These are phyloP conservation scores for Saturnispora quitensis DNA, from an alignment of 805 yeast species.

Conservation along the genomic window DNA sequence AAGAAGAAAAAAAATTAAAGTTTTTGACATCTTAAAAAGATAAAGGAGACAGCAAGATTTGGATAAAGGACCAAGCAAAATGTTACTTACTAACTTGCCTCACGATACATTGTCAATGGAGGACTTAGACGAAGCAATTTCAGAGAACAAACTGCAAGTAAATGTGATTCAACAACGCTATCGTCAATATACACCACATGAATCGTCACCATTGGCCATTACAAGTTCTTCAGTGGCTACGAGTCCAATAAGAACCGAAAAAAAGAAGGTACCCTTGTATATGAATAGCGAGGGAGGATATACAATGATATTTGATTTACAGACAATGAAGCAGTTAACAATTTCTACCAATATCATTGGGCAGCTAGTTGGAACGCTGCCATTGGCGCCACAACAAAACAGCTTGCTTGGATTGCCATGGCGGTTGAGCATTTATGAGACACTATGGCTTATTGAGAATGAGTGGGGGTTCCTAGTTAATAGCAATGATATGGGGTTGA, in stretches of 20 bases:
- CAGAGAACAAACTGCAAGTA: neutral
- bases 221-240: neutral
- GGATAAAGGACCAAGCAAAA: neutral
- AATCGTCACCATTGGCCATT: constrained; percentile 11
- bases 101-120: neutral
- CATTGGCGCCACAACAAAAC: constrained; percentile 90
- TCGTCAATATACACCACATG: constrained; percentile 6
- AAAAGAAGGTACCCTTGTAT: neutral
- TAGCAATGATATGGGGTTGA: neutral
- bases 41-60: too few species aligned
- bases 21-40: too few species aligned
- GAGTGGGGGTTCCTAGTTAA: constrained; percentile 14
- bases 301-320: constrained; percentile 46
- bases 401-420: constrained; percentile 80
- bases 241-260: neutral
- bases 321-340: constrained; percentile 46
- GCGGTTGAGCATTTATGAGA: constrained; percentile 64
- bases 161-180: neutral
- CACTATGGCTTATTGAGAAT: constrained; percentile 46
- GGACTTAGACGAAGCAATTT: neutral
- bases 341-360: constrained; percentile 59
- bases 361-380: constrained; percentile 70
- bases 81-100: neutral
- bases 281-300: constrained; percentile 6
- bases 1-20: neutral